Conservation (phyloP, 2,329 filamentous ascomycete genomes). For the Scedosporium dehoogii region DNA sequence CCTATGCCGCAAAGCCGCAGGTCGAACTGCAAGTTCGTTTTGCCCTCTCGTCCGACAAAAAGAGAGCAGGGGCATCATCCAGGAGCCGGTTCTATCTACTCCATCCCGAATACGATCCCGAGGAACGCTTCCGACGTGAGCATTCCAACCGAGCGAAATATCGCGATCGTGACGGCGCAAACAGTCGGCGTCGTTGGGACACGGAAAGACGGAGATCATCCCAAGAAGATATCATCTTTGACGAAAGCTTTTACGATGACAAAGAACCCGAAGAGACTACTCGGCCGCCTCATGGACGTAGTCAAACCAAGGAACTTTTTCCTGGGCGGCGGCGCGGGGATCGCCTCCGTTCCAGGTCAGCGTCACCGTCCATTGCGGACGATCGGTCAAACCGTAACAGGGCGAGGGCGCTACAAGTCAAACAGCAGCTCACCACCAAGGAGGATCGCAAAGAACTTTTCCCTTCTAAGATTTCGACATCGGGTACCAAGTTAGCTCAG, state of each 20-base stretch:
- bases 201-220: slow-evolving; percentile 21
- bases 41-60: slow-evolving; percentile 67
- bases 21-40: slow-evolving; percentile 62
- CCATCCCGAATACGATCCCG: slow-evolving; percentile 80
- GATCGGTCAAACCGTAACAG: slow-evolving; percentile 23
- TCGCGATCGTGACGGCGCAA: slow-evolving; percentile 42
- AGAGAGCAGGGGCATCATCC: slow-evolving; percentile 66
- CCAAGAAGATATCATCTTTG: slow-evolving; percentile 48
- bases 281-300: slow-evolving; percentile 15
- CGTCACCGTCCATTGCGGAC: slow-evolving; percentile 37
- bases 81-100: slow-evolving; percentile 87
- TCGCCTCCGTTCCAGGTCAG: slow-evolving; percentile 35
- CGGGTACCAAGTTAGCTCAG: slow-evolving; percentile 15
- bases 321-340: slow-evolving; percentile 25
- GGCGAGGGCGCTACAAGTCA: slow-evolving; percentile 22
- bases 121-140: slow-evolving; percentile 54
- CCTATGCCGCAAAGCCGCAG: slow-evolving; percentile 57
- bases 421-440: slow-evolving; percentile 17
- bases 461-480: slow-evolving; percentile 5
- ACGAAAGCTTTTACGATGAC: slow-evolving; percentile 78
- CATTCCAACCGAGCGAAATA: slow-evolving; percentile 51
- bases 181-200: background rate
- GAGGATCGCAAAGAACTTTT: slow-evolving; percentile 9
- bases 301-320: slow-evolving; percentile 56
- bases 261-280: background rate